Conservation (phyloP, 2,329 filamentous ascomycete genomes). For the Phyllosticta citribraziliensis region DNA sequence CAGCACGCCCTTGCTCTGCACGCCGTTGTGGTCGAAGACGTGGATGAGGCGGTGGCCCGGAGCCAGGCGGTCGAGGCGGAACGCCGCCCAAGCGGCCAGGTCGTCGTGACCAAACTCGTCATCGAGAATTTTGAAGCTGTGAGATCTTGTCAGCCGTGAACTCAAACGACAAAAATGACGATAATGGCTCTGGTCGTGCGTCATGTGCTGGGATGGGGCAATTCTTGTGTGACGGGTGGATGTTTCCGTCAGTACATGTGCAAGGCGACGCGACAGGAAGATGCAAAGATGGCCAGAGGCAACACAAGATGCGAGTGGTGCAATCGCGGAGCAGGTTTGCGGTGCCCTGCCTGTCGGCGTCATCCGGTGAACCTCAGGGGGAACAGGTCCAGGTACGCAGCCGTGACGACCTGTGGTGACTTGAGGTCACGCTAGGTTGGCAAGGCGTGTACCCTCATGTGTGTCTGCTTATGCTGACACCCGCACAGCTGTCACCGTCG, state of each 20-base stretch:
- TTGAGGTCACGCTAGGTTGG: not conserved
- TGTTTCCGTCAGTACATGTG: not conserved
- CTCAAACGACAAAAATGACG: no score
- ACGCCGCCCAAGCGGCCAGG: conserved; percentile 79
- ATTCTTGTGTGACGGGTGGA: not conserved
- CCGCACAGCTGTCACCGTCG: not conserved
- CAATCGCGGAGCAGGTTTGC: not conserved
- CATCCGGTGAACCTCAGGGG: not conserved
- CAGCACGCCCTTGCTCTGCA: conserved; percentile 56
- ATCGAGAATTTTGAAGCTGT: conserved; percentile 75
- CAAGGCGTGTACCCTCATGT: not conserved
- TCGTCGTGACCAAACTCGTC: conserved; percentile 71
- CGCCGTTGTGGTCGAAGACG: conserved; percentile 60
- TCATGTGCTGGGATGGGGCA: not conserved
- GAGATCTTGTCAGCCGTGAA: no score
- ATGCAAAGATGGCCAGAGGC: not conserved
- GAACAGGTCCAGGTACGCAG: not conserved
- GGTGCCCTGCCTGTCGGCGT: not conserved
- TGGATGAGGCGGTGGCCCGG: conserved; percentile 69
- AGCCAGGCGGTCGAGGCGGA: conserved; percentile 70
- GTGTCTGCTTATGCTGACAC: not conserved
- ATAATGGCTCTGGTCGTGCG: not conserved
- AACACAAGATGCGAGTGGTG: not conserved
- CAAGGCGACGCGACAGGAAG: not conserved
- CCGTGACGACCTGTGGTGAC: not conserved